Base-by-base conservation (phyloP, 2,329 filamentous ascomycete genomes). In the Aspergillus bombycis region DNA sequence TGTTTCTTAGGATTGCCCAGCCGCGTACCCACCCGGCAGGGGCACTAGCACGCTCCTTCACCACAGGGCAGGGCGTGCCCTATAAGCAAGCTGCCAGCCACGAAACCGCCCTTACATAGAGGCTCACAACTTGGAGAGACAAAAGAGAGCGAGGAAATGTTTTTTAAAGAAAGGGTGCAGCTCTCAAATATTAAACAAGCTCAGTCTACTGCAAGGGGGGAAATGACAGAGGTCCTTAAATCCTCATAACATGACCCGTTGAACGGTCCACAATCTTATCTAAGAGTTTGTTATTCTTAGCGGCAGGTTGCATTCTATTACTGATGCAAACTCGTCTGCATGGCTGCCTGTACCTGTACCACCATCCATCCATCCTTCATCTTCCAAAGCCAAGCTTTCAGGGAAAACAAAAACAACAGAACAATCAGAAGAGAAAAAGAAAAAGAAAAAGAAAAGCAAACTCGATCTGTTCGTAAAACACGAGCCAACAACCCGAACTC, bases 331-430 rank as follows among this genome's bases (percentile, higher is more conserved):
- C 16, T 50, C 46, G 16, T 3, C 14, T 19, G 6, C 46, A 19
- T 50, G 14, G 8, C 16, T 30, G 12, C 26, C 26, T 30, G 12
- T 26, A 14, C 26, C 26, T 30, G 12, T 26, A 14, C 10, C 21
- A 46, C 43, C 5, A 46, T 21, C 11, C 12, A 23, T 14, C 43
- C 36, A 6, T 19, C 8, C 11, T 19, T 11, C n/a, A n/a, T n/a
- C n/a, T n/a, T 23, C 14, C n/a, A 19, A 43, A 21, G 43, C 43
- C 43, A 45, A 21, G 43, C 12, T n/a, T 12, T 23, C 1, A 23
- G n/a, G n/a, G 43, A 45, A 23, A 23, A 7, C 8, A 12, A 81
- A 77, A 16, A 84, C 3, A 45, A 12, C 11, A 30, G 46, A 30
- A 10, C 38, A 16, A 32, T 34, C 4, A 41, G 2, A n/a, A 16